Percentiles rank a stretch among this genome's conserved stretches.
These are phyloP conservation scores for Pythium aristosporum DNA, from an alignment of 352 stramenopile genomes.

Conservation along the genomic window DNA sequence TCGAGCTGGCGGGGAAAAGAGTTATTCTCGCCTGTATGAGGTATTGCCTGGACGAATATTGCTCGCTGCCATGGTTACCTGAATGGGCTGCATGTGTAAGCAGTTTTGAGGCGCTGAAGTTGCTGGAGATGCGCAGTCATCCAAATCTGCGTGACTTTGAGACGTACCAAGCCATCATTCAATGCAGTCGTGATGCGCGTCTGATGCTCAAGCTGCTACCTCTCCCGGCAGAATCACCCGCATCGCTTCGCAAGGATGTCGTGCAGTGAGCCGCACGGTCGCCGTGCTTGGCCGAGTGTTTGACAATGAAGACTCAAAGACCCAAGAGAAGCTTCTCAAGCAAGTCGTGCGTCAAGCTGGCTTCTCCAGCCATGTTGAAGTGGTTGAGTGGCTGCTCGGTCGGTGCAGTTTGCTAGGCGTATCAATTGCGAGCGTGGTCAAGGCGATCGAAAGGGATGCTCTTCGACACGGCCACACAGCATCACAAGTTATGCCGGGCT, in stretches of 20 bases:
- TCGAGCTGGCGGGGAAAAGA: not conserved
- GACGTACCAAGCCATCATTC: not conserved
- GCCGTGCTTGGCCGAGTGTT: not conserved
- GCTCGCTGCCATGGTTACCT: not conserved
- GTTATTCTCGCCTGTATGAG: not conserved
- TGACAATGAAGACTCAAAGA: not conserved
- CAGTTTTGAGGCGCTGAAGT: not conserved
- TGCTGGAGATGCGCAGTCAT: not conserved
- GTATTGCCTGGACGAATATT: not conserved
- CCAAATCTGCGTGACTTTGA: not conserved
- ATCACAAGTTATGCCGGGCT: too few relatives aligned
- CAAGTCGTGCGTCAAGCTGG: not conserved
- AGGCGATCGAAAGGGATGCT: not conserved
- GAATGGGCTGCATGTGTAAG: not conserved
- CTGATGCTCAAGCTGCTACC: slow-evolving; percentile 1
- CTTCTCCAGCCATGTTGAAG: not conserved
- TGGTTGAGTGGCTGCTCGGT: not conserved
- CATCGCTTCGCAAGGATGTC: not conserved
- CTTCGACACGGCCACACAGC: not conserved
- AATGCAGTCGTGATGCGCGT: not conserved
- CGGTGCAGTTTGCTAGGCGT: not conserved
- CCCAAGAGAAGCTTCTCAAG: not conserved
- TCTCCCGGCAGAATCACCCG: not conserved
- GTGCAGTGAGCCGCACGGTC: not conserved
- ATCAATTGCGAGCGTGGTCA: too few relatives aligned